Conservation (phyloP, 176 grass and related monocot species). For the Raddia guianensis region DNA sequence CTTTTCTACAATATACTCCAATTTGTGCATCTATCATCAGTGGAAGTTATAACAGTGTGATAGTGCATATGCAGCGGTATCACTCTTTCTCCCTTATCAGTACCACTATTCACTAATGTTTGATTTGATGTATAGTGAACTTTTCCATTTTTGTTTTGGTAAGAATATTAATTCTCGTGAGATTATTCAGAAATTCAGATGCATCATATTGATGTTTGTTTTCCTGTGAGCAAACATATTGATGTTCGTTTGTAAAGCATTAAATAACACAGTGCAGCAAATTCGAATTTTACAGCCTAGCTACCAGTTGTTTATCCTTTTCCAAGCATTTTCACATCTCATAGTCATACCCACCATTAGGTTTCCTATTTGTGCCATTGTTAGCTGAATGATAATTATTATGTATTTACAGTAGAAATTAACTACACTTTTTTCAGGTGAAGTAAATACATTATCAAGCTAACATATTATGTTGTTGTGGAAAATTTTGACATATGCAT, state of each 20-base stretch:
- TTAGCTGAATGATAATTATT: neutral
- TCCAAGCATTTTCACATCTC: neutral
- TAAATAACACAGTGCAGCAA: slow-evolving; percentile 16
- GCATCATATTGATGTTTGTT: neutral
- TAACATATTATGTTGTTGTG: neutral
- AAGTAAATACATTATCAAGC: neutral
- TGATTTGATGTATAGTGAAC: neutral
- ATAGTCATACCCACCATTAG: slow-evolving; percentile 18
- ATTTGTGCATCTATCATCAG: slow-evolving; percentile 16
- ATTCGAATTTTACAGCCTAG: neutral
- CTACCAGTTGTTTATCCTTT: neutral
- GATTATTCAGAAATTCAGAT: slow-evolving; percentile 2
- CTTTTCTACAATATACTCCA: neutral
- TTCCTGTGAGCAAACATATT: neutral
- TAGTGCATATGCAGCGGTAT: neutral
- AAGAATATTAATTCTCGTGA: neutral
- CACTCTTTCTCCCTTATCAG: neutral
- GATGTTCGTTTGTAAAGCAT: neutral
- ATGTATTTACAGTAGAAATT: neutral
- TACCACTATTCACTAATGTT: neutral
- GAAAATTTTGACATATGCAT: slow-evolving; percentile 13
- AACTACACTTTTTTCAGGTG: neutral
- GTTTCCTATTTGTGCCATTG: neutral
- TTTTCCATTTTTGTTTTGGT: neutral
- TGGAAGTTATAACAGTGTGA: neutral